Conservation (phyloP, 805 yeast species). For the Diddensiella santjacobensis region DNA sequence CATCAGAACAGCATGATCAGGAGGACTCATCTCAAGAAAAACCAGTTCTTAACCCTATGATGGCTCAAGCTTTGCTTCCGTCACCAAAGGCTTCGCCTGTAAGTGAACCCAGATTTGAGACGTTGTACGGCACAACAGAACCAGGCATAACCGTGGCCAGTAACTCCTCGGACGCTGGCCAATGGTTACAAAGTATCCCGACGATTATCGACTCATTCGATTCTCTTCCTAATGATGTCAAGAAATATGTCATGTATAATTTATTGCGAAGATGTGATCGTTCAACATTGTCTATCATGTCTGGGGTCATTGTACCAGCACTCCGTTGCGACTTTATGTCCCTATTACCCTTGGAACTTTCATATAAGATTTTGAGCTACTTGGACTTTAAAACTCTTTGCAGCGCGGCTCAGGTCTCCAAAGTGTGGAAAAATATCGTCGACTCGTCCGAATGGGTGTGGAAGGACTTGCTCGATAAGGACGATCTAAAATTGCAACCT, state of each 20-base stretch:
- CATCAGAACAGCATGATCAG: not conserved
- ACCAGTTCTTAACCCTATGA: not conserved
- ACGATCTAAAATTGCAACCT: conserved; percentile 41
- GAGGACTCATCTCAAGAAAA: not conserved
- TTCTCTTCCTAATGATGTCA: conserved; percentile 43
- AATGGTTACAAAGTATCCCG: conserved; percentile 19
- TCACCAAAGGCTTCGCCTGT: conserved; percentile 29
- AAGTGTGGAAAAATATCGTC: conserved; percentile 64
- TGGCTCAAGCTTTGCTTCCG: conserved; percentile 21
- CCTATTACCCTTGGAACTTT: conserved; percentile 70
- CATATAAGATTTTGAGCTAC: conserved; percentile 58
- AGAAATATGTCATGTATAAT: conserved; percentile 48
- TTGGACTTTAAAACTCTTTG: conserved; percentile 63
- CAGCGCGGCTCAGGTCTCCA: conserved; percentile 60
- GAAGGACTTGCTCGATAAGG: conserved; percentile 60
- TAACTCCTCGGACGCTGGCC: not conserved
- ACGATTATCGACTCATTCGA: conserved; percentile 31
- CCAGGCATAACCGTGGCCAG: not conserved
- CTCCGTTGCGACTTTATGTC: conserved; percentile 71
- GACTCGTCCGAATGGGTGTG: conserved; percentile 62
- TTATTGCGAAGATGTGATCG: conserved; percentile 59
- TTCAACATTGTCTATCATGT: conserved; percentile 56
- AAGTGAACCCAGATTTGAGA: conserved; percentile 2
- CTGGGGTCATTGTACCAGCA: conserved; percentile 47
- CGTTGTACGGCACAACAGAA: not conserved